Evolutionary conservation across 768 basidiomycete genomes (phyloP), one percentile per base, ranked within the genome.

Genomic region (Pisolithus marmoratus): DNA sequence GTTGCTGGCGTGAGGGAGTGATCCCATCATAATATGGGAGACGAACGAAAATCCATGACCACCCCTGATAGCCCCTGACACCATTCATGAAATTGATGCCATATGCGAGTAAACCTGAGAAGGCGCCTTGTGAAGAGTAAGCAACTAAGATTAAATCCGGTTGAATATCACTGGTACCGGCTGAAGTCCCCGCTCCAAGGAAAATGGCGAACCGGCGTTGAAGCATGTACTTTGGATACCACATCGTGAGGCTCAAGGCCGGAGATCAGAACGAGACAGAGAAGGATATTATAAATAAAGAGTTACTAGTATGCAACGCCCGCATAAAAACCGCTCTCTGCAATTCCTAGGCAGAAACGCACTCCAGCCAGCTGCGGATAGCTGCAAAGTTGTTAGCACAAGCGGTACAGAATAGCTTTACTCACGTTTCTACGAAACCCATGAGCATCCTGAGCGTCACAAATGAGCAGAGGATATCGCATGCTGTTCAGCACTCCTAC

Each of bases 301-400:
- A 63, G 76, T 42, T 50, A 85, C 85, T 85, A 88, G 69, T 85
- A 90, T 0, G 79, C 77, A 9, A 87, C 82, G 23, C 85, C 85
- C 11, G 87, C 85, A 64, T 84, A 88, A 9, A 87, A 61, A 3
- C 87, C 85, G 5, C 84, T 82, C 66, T 89, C 87, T 0, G 83
- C 77, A 2, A 84, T 60, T 2, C 86, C 87, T 0, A 87, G 76
- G 53, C 76, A 78, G 7, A 81, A 65, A 9, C 84, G 77, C 9
- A 71, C 72, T 19, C 74, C 83, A 12, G 84, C 75, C 14, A 86
- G 75, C 59, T 85, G 78, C 8, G 76, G 76, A 59, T 82, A 86
- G 23, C 84, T 85, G 55, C 5, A 38, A 19, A 19, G n/a, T 23
- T 27, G 22, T 48, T 4, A 22, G 27, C 50, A 31, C 20, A 44